phyloP scores from a whole-genome alignment of 2,329 filamentous ascomycete genomes.

The Malbranchea zuffiana region DNA sequence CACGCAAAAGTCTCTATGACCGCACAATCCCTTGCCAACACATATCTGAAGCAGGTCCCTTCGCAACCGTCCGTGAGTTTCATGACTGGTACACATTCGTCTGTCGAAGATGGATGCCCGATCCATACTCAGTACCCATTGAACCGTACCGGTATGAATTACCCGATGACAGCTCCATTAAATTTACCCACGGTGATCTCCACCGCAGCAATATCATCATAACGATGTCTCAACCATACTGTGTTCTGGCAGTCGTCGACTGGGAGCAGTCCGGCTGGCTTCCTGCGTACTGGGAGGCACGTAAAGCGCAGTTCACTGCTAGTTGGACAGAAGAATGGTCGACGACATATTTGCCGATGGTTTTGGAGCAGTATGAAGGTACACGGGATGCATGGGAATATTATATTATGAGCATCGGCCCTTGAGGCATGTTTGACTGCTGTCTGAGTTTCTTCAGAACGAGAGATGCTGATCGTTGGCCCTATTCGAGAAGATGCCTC shows the following conservation, averaged over 20 bases:
- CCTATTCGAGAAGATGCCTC: no score
- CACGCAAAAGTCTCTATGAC: conserved; percentile 16
- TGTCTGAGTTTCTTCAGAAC: no score
- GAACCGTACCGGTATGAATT: conserved; percentile 23
- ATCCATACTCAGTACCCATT: conserved; percentile 20
- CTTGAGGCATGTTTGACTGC: no score
- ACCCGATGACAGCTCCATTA: conserved; percentile 23
- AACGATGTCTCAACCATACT: conserved; percentile 15
- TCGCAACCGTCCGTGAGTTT: conserved; percentile 22
- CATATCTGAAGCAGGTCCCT: conserved; percentile 21
- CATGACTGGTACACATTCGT: conserved; percentile 26
- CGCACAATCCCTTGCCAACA: conserved; percentile 16
- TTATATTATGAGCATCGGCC: no score
- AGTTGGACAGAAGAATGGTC: not conserved
- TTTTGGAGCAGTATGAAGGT: conserved; percentile 5
- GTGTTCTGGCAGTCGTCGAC: conserved; percentile 20
- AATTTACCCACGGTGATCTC: conserved; percentile 28
- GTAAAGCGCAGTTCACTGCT: conserved; percentile 7
- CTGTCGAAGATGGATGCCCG: conserved; percentile 16
- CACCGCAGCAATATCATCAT: conserved; percentile 28
- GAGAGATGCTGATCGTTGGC: no score
- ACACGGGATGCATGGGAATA: conserved; percentile 8
- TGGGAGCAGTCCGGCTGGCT: conserved; percentile 21
- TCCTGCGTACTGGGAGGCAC: conserved; percentile 18
- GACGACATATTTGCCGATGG: conserved; percentile 7